phyloP scores from a whole-genome alignment of 768 basidiomycete species.

The Lactifluus piperatus region DNA sequence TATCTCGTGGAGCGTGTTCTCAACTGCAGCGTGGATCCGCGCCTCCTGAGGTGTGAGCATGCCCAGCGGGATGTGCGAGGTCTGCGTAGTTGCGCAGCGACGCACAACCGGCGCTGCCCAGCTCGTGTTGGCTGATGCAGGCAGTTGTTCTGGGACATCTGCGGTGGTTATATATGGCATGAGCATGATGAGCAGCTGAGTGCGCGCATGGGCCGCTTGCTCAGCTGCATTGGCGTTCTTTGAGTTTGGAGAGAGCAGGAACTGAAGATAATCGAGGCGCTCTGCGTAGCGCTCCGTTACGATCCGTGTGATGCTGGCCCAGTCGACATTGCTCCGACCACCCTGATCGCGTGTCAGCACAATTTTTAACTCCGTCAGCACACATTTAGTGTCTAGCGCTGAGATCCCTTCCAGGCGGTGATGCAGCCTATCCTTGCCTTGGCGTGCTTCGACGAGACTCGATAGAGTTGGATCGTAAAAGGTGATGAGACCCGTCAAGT shows the following conservation, averaged over 20 bases:
- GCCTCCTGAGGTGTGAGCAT: conserved; percentile 16
- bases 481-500: conserved; percentile 34
- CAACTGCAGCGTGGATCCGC: conserved; percentile 10
- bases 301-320: conserved; percentile 32
- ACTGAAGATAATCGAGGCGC: conserved; percentile 33
- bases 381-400: conserved; percentile 22
- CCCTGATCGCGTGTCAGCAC: conserved; percentile 20
- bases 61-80: conserved; percentile 5
- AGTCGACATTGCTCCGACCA: conserved; percentile 32
- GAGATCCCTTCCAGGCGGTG: conserved; percentile 32
- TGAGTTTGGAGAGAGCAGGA: conserved; percentile 27
- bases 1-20: conserved; percentile 18
- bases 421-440: conserved; percentile 27
- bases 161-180: conserved; percentile 25
- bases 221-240: not conserved
- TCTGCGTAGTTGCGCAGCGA: conserved; percentile 17
- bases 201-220: conserved; percentile 4
- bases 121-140: not conserved
- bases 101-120: conserved; percentile 16
- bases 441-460: conserved; percentile 28
- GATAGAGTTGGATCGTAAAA: conserved; percentile 36
- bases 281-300: conserved; percentile 36
- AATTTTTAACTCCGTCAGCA: conserved; percentile 25
- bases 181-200: conserved; percentile 19
- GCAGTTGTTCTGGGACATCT: conserved; percentile 1